Evolutionary conservation across 768 basidiomycete genomes (phyloP).

Genomic region (Harrya chromipes): DNA sequence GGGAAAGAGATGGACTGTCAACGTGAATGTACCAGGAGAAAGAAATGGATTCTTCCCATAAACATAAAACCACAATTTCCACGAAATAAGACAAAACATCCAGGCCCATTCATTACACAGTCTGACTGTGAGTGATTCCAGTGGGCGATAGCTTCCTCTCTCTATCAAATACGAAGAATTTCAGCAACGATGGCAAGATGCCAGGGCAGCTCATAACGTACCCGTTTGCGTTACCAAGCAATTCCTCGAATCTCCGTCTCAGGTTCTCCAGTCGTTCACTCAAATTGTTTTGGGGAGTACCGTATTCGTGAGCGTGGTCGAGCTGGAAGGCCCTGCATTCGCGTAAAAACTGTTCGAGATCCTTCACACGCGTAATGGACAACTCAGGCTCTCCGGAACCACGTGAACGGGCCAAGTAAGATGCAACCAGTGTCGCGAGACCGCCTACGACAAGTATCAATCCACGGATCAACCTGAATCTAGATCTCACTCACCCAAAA

Average conservation of each 20-base stretch:
- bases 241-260: slow-evolving; percentile 28
- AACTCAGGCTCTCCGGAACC: slow-evolving; percentile 69
- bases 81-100: background rate
- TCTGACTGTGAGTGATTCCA: slow-evolving; percentile 4
- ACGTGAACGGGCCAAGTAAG: slow-evolving; percentile 67
- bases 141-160: slow-evolving; percentile 18
- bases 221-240: slow-evolving; percentile 26
- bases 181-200: background rate
- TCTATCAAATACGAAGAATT: slow-evolving; percentile 3
- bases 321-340: slow-evolving; percentile 55
- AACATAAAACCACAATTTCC: background rate
- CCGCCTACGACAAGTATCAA: slow-evolving; percentile 42
- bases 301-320: slow-evolving; percentile 47
- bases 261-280: slow-evolving; percentile 2
- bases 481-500: slow-evolving; percentile 34
- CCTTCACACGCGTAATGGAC: slow-evolving; percentile 53
- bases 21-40: background rate
- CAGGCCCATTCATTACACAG: background rate
- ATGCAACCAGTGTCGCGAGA: slow-evolving; percentile 64
- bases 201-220: slow-evolving; percentile 5
- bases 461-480: background rate
- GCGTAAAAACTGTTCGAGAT: slow-evolving; percentile 65
- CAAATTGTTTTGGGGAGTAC: slow-evolving; percentile 8
- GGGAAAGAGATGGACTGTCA: too few species aligned
- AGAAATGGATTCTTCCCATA: background rate